phyloP scores from a whole-genome alignment of 164 flowering plant species.

The Nymphaea thermarum region DNA sequence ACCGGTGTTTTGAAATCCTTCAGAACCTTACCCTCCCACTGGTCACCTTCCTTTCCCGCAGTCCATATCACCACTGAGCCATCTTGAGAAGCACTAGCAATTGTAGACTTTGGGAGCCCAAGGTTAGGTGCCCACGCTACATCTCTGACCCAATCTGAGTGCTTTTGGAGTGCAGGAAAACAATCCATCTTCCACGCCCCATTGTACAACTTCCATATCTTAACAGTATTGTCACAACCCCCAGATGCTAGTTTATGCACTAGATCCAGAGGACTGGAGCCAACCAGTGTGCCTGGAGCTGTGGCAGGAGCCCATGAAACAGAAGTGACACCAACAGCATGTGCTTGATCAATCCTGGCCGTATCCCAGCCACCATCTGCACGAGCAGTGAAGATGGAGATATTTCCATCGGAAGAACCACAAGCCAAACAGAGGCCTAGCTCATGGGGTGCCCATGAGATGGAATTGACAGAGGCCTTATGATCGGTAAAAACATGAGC shows the following conservation, averaged over 20 bases:
- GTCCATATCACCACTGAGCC: constrained; percentile 44
- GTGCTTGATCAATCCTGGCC: constrained; percentile 33
- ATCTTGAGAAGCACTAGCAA: constrained; percentile 48
- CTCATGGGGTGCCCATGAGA: constrained; percentile 47
- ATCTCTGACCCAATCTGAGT: constrained; percentile 45
- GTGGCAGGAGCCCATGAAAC: constrained; percentile 44
- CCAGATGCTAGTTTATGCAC: constrained; percentile 42
- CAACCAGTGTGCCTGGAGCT: constrained; percentile 36
- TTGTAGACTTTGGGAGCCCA: constrained; percentile 45
- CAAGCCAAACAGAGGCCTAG: constrained; percentile 40
- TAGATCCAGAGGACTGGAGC: constrained; percentile 20
- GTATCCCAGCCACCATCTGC: constrained; percentile 43
- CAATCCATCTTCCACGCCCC: constrained; percentile 49
- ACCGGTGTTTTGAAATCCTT: constrained; percentile 37
- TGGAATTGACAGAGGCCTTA: constrained; percentile 38
- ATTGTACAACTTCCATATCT: constrained; percentile 37
- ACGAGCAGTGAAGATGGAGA: constrained; percentile 33
- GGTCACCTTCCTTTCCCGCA: constrained; percentile 35
- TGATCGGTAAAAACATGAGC: constrained; percentile 37
- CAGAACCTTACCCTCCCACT: constrained; percentile 43
- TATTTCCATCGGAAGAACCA: constrained; percentile 45
- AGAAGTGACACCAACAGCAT: constrained; percentile 45
- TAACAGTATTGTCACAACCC: constrained; percentile 43
- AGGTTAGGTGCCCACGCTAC: constrained; percentile 52
- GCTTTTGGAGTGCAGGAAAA: constrained; percentile 44